Evolutionary conservation across 2,329 filamentous ascomycete species (phyloP).

Genomic region (Calonectria henricotiae): DNA sequence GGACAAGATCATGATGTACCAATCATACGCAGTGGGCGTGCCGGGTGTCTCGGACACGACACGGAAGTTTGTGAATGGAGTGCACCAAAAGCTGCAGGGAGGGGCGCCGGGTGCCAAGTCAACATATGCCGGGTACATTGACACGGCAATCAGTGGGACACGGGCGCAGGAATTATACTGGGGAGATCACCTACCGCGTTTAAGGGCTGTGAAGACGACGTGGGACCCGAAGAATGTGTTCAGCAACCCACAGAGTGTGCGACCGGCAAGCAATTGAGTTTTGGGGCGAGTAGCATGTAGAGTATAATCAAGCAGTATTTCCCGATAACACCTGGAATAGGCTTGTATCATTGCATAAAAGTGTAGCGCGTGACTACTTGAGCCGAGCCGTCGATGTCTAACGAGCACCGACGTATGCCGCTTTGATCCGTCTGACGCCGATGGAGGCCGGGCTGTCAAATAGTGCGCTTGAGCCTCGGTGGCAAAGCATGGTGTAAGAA

Average conservation of each 20-base stretch:
- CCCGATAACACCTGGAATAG: background rate
- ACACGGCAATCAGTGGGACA: conserved; percentile 63
- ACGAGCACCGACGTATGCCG: conserved; percentile 30
- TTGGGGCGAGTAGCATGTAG: background rate
- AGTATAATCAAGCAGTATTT: background rate
- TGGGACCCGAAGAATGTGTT: conserved; percentile 60
- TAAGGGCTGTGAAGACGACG: conserved; percentile 57
- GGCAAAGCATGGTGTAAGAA: background rate
- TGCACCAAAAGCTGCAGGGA: conserved; percentile 64
- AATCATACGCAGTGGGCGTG: conserved; percentile 73
- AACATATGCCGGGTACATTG: conserved; percentile 77
- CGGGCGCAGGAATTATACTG: conserved; percentile 63
- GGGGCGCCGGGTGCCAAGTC: conserved; percentile 58
- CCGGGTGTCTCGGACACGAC: conserved; percentile 64
- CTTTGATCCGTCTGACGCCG: conserved; percentile 14
- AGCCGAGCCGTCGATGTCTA: conserved; percentile 25
- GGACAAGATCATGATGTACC: conserved; percentile 76
- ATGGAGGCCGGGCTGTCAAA: conserved; percentile 9
- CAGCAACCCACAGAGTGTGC: conserved; percentile 58
- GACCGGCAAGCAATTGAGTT: conserved; percentile 47
- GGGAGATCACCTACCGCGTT: conserved; percentile 54
- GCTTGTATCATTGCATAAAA: background rate
- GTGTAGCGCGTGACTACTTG: background rate
- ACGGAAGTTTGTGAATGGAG: conserved; percentile 67
- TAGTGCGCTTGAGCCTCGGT: conserved; percentile 10